phyloP scores from a whole-genome alignment of 441 rosid genomes.

The Corymbia citriodora region DNA sequence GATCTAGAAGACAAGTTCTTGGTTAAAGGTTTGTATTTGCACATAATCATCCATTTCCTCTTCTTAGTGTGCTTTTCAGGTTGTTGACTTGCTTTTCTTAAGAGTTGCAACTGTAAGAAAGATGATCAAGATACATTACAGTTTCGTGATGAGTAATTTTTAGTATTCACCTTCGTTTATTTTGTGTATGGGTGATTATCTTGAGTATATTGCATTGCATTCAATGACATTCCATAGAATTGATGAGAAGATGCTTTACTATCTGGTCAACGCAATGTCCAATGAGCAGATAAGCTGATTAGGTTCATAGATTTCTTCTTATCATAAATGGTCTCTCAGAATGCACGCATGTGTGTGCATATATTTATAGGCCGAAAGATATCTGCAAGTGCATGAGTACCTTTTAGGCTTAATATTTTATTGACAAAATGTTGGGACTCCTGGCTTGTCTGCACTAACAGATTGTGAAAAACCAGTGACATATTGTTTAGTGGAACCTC shows the following conservation, averaged over 20 bases:
- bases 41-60: not conserved
- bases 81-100: not conserved
- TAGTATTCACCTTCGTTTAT: not conserved
- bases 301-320: not conserved
- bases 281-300: not conserved
- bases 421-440: not conserved
- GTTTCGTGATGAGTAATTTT: not conserved
- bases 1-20: constrained; percentile 45
- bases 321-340: not conserved
- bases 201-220: not conserved
- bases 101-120: not conserved
- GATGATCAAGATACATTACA: not conserved
- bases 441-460: not conserved
- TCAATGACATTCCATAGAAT: not conserved
- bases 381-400: not conserved
- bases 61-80: not conserved
- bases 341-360: not conserved
- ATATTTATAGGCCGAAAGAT: not conserved
- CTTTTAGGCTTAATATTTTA: not conserved
- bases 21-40: constrained; percentile 31
- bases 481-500: not conserved
- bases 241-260: not conserved
- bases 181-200: not conserved
- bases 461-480: not conserved
- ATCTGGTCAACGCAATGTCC: not conserved